phyloP scores from a whole-genome alignment of 1,284 basidiomycete species.

The Phenoliferia sp. region DNA sequence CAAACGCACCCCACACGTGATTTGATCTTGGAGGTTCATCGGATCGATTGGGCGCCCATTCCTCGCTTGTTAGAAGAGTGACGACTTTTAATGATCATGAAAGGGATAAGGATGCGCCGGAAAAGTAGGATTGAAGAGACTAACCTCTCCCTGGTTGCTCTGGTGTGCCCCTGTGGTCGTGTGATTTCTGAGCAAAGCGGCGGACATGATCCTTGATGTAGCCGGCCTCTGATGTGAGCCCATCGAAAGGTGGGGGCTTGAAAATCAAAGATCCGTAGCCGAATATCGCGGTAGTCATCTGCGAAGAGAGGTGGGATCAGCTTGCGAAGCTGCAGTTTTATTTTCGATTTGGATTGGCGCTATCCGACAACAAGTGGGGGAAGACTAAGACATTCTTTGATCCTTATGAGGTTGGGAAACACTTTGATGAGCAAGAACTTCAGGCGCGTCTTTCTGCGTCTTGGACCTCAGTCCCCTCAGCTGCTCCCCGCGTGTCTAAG shows the following conservation, averaged over 20 bases:
- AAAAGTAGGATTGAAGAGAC: neutral
- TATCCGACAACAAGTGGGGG: no score
- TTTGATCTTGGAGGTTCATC: slow-evolving; percentile 26
- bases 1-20: slow-evolving; percentile 26
- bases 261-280: slow-evolving; percentile 31
- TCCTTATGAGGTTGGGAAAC: no score
- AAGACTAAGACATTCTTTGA: no score
- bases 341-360: no score
- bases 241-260: slow-evolving; percentile 26
- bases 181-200: slow-evolving; percentile 77
- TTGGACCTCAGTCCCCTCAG: no score
- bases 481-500: no score
- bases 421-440: no score
- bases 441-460: no score
- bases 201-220: slow-evolving; percentile 81
- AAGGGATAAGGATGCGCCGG: neutral
- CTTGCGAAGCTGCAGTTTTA: no score
- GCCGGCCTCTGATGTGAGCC: slow-evolving; percentile 50
- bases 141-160: slow-evolving; percentile 30
- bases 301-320: neutral
- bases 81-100: slow-evolving; percentile 11
- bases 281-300: slow-evolving; percentile 10
- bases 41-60: slow-evolving; percentile 20
- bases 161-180: slow-evolving; percentile 56
- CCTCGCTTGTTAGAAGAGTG: slow-evolving; percentile 17